phyloP scores from a whole-genome alignment of 2,329 filamentous ascomycete species.

The Ophiostoma ips region DNA sequence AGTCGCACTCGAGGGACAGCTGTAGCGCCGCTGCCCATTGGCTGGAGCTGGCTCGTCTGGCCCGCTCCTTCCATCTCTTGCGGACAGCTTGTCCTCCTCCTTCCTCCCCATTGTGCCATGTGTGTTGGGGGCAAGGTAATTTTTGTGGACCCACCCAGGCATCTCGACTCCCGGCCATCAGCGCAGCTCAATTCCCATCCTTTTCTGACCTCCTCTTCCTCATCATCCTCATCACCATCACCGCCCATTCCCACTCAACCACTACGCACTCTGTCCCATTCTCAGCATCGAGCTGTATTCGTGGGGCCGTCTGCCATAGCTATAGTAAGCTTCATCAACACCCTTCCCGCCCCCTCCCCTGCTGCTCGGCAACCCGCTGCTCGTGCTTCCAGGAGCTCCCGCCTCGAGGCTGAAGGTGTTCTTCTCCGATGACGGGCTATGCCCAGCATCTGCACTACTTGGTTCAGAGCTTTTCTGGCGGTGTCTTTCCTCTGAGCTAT shows the following conservation, averaged over 20 bases:
- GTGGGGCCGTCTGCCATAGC: slow-evolving; percentile 2
- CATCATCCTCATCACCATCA: slow-evolving; percentile 3
- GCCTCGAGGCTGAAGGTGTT: background rate
- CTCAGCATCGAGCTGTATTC: background rate
- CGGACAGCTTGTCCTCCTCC: slow-evolving; percentile 9
- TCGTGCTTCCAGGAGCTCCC: background rate
- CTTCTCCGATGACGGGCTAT: background rate
- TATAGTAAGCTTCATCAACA: slow-evolving; percentile 4
- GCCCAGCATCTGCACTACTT: background rate
- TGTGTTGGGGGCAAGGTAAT: background rate
- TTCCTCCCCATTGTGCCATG: too few relatives aligned
- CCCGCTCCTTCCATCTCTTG: slow-evolving; percentile 1
- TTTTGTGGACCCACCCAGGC: slow-evolving; percentile 6
- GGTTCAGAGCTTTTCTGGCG: too few relatives aligned
- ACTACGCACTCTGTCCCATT: background rate
- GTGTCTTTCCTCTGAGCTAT: too few relatives aligned
- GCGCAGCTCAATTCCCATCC: slow-evolving; percentile 2
- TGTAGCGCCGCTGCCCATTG: background rate
- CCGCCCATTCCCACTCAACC: background rate
- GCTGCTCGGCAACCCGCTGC: background rate
- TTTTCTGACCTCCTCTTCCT: slow-evolving; percentile 1
- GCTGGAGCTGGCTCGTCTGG: background rate
- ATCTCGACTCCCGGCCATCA: background rate
- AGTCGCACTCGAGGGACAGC: too few relatives aligned
- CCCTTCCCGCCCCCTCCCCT: background rate